A percentile compares a stretch with the other conserved stretches of the same genome.
Evolutionary conservation across 495 filamentous ascomycete genomes (phyloP).

Genomic region (Hyaloscypha hepaticicola): DNA sequence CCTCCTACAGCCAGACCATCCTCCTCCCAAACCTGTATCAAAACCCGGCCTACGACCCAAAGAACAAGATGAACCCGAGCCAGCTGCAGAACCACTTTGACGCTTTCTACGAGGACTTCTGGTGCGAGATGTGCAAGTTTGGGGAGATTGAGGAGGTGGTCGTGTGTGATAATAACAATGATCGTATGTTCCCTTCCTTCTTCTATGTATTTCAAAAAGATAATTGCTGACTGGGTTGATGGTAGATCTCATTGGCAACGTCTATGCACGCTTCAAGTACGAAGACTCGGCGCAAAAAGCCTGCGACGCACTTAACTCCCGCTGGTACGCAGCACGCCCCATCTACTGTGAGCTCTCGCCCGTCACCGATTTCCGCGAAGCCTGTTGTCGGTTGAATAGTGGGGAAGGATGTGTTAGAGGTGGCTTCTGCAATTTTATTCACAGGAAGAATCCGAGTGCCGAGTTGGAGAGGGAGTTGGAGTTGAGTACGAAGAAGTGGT

Average conservation of each 20-base stretch:
- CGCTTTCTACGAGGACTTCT: slow-evolving; percentile 99
- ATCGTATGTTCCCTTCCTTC: slow-evolving; percentile 21
- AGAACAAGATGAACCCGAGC: slow-evolving; percentile 90
- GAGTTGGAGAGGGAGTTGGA: slow-evolving; percentile 89
- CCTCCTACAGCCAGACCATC: slow-evolving; percentile 95
- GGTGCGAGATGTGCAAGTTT: slow-evolving; percentile 98
- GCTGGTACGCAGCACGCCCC: slow-evolving; percentile 96
- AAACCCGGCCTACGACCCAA: slow-evolving; percentile 95
- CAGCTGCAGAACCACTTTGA: slow-evolving; percentile 99
- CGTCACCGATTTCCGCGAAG: slow-evolving; percentile 97
- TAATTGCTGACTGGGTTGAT: not conserved
- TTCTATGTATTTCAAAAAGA: not conserved
- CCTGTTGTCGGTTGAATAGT: slow-evolving; percentile 90
- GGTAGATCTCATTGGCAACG: slow-evolving; percentile 94
- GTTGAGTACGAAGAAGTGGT: slow-evolving; percentile 92
- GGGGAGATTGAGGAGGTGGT: slow-evolving; percentile 88
- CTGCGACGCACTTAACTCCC: slow-evolving; percentile 88
- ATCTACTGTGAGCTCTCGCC: slow-evolving; percentile 97
- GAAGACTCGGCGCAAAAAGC: slow-evolving; percentile 92
- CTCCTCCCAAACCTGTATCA: slow-evolving; percentile 98
- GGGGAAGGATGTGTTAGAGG: slow-evolving; percentile 95
- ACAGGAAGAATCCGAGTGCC: slow-evolving; percentile 86
- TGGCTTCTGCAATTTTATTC: slow-evolving; percentile 99
- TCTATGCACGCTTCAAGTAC: slow-evolving; percentile 99
- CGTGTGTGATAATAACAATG: slow-evolving; percentile 82